Conservation (phyloP, 495 filamentous ascomycete genomes). For the Rhizodiscina lignyota region DNA sequence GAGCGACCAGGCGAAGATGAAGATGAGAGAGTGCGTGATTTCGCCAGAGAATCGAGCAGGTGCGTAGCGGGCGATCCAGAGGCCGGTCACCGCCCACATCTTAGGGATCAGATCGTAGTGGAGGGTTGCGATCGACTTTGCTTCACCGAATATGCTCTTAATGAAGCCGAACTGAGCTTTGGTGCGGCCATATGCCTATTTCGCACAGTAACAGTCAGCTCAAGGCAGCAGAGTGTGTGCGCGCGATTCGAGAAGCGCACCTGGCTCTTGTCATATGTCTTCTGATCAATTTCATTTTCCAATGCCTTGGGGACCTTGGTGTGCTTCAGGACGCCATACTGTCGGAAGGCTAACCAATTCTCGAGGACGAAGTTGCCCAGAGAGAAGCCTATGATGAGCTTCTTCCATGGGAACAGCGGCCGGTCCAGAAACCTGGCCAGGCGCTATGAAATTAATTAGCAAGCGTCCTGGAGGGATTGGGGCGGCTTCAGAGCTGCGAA, state of each 20-base stretch:
- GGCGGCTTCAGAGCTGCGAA: too few relatives aligned
- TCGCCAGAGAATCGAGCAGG: slow-evolving; percentile 73
- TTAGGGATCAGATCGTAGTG: slow-evolving; percentile 80
- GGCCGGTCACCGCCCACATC: slow-evolving; percentile 69
- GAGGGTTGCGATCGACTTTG: slow-evolving; percentile 75
- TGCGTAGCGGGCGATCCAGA: slow-evolving; percentile 51
- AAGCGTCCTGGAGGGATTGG: too few relatives aligned
- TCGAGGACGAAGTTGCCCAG: slow-evolving; percentile 79
- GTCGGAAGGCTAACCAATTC: slow-evolving; percentile 65
- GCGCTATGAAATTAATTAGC: slow-evolving; percentile 56
- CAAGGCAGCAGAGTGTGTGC: too few relatives aligned
- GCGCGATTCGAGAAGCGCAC: slow-evolving; percentile 33
- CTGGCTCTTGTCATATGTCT: slow-evolving; percentile 90
- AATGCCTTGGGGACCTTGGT: slow-evolving; percentile 72
- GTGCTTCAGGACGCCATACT: slow-evolving; percentile 68
- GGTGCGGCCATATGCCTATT: slow-evolving; percentile 78
- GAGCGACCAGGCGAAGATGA: slow-evolving; percentile 74
- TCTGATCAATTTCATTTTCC: slow-evolving; percentile 67
- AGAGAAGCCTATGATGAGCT: slow-evolving; percentile 83
- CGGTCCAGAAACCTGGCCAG: slow-evolving; percentile 76
- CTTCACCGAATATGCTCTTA: slow-evolving; percentile 63
- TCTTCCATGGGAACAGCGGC: slow-evolving; percentile 93
- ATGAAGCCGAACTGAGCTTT: slow-evolving; percentile 81
- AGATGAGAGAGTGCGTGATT: slow-evolving; percentile 83
- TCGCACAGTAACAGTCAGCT: too few relatives aligned